phyloP scores from a whole-genome alignment of 345 rosid genomes.

The Rhodamnia argentea region DNA sequence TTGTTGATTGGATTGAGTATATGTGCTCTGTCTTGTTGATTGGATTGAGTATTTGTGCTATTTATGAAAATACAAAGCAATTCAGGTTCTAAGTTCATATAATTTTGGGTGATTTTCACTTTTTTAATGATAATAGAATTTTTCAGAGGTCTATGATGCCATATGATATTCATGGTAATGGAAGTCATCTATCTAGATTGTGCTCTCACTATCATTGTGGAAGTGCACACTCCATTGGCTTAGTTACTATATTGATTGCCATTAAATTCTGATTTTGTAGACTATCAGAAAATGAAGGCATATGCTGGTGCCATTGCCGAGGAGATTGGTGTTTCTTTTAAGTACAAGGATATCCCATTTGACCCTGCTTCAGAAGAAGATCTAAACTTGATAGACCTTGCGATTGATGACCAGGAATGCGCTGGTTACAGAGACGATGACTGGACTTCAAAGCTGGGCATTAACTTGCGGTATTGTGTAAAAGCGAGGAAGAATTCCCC shows the following conservation, averaged over 20 bases:
- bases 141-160: background rate
- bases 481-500: slow-evolving; percentile 68
- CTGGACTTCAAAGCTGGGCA: slow-evolving; percentile 84
- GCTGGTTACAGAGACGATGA: slow-evolving; percentile 57
- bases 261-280: slow-evolving; percentile 33
- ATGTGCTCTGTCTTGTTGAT: background rate
- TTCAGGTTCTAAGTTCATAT: background rate
- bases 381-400: slow-evolving; percentile 73
- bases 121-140: background rate
- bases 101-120: background rate
- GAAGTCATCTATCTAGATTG: background rate
- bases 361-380: slow-evolving; percentile 61
- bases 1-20: background rate
- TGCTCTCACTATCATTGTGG: background rate
- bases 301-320: slow-evolving; percentile 71
- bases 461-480: slow-evolving; percentile 71
- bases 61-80: background rate
- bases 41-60: background rate
- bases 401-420: slow-evolving; percentile 59
- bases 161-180: background rate
- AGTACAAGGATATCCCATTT: slow-evolving; percentile 46
- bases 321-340: slow-evolving; percentile 54
- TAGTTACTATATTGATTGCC: background rate
- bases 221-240: background rate
- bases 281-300: slow-evolving; percentile 86